Evolutionary conservation across 345 rosid genomes (phyloP).

Genomic region (Excoecaria cochinchinensis): DNA sequence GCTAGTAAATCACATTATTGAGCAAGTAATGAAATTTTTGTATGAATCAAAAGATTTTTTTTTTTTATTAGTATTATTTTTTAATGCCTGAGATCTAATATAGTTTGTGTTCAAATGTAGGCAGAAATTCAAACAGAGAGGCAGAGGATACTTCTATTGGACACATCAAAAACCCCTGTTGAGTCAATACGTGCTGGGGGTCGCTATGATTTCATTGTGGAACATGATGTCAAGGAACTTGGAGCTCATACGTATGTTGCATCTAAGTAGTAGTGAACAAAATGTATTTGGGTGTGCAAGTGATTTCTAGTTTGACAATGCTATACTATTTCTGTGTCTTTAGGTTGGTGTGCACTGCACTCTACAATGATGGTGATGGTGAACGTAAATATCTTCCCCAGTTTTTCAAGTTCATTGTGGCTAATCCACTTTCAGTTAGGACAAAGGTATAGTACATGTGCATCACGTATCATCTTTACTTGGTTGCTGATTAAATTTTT

Average conservation of each 20-base stretch:
- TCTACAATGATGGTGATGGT: constrained; percentile 77
- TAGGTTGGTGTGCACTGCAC: constrained; percentile 93
- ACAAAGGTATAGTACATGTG: constrained; percentile 58
- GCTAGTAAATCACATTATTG: no score
- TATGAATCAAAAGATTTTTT: not conserved
- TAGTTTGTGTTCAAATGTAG: constrained; percentile 33
- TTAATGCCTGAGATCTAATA: not conserved
- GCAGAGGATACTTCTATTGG: constrained; percentile 83
- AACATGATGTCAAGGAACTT: constrained; percentile 97
- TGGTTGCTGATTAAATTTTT: not conserved
- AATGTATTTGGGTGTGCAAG: not conserved
- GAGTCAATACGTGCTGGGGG: constrained; percentile 84
- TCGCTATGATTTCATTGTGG: constrained; percentile 92
- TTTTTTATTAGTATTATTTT: no score
- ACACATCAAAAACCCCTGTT: constrained; percentile 83
- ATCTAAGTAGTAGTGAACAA: not conserved
- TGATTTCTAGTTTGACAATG: not conserved
- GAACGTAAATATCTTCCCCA: constrained; percentile 96
- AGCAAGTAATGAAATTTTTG: not conserved
- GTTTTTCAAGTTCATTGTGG: constrained; percentile 86
- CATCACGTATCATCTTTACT: not conserved
- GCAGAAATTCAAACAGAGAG: constrained; percentile 97
- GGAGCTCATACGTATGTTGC: constrained; percentile 87
- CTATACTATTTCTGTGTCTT: constrained; percentile 6
- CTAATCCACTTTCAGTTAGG: constrained; percentile 90